Evolutionary conservation across 306 rosid species (phyloP).

Genomic region (Cicer cuneatum): DNA sequence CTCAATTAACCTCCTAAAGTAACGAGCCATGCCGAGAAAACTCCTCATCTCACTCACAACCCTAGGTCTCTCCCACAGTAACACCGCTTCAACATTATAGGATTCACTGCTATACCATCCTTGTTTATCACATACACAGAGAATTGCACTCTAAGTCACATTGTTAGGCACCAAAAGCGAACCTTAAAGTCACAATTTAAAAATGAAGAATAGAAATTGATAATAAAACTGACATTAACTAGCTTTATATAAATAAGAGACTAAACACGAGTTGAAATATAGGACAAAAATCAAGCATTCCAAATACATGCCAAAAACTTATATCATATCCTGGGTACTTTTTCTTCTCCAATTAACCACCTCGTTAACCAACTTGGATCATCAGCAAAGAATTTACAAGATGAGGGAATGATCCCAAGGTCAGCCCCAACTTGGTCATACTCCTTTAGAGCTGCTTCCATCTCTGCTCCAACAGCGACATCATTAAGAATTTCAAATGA

Average conservation of each 20-base stretch:
- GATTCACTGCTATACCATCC: too few relatives aligned
- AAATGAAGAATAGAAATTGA: conserved; percentile 1
- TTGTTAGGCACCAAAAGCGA: neutral
- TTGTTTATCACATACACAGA: too few relatives aligned
- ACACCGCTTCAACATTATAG: too few relatives aligned
- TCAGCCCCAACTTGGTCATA: conserved; percentile 78
- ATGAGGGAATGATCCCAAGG: conserved; percentile 77
- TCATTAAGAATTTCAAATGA: conserved; percentile 61
- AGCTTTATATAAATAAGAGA: conserved; percentile 17
- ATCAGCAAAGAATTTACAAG: conserved; percentile 69
- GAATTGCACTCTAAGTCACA: too few relatives aligned
- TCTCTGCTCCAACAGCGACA: conserved; percentile 66
- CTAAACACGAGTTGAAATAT: conserved; percentile 5
- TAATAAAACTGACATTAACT: conserved; percentile 38
- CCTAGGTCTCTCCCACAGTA: too few relatives aligned
- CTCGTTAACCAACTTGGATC: conserved; percentile 96
- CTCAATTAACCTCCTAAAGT: too few relatives aligned
- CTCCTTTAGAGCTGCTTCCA: conserved; percentile 82
- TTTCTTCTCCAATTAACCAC: conserved; percentile 85
- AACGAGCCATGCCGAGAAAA: too few relatives aligned
- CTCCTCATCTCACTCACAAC: too few relatives aligned
- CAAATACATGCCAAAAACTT: conserved; percentile 27
- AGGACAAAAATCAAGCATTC: conserved; percentile 21
- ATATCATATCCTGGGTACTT: conserved; percentile 55
- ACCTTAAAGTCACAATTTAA: neutral